A percentile compares a stretch with the other conserved stretches of the same genome.
Evolutionary conservation across 139 green algal species (phyloP).

Genomic region (Marvania coccoides): DNA sequence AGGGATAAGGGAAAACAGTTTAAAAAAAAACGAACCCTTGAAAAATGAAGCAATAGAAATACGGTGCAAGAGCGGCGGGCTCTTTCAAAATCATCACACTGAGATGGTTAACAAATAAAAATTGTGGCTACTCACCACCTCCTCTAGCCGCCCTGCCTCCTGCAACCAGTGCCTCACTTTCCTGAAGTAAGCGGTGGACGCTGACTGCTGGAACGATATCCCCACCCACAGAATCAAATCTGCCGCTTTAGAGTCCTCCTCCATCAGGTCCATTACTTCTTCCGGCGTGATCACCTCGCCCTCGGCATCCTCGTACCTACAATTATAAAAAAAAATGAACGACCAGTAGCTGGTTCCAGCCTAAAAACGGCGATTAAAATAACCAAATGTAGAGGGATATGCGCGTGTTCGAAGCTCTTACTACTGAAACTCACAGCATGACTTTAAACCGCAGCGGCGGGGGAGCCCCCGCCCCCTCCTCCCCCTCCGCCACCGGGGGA

Average conservation of each 20-base stretch:
- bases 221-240: constrained; percentile 84
- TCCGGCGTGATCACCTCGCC: constrained; percentile 72
- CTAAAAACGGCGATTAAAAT: no score
- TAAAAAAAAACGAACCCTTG: no score
- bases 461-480: no score
- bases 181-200: constrained; percentile 80
- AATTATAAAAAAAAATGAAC: no score
- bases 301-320: constrained; percentile 88
- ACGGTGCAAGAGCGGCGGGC: no score
- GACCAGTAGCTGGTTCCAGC: no score
- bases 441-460: constrained; percentile 43
- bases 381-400: no score
- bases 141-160: constrained; percentile 16
- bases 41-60: no score
- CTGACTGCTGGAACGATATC: constrained; percentile 88
- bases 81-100: not conserved
- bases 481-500: no score
- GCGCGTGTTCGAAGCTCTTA: no score
- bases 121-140: not conserved
- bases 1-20: not conserved
- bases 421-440: no score
- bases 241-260: constrained; percentile 64
- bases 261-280: constrained; percentile 74
- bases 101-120: not conserved
- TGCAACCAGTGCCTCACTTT: constrained; percentile 43